Conservation (phyloP, 805 yeast species). For the Starmerella asiatica region DNA sequence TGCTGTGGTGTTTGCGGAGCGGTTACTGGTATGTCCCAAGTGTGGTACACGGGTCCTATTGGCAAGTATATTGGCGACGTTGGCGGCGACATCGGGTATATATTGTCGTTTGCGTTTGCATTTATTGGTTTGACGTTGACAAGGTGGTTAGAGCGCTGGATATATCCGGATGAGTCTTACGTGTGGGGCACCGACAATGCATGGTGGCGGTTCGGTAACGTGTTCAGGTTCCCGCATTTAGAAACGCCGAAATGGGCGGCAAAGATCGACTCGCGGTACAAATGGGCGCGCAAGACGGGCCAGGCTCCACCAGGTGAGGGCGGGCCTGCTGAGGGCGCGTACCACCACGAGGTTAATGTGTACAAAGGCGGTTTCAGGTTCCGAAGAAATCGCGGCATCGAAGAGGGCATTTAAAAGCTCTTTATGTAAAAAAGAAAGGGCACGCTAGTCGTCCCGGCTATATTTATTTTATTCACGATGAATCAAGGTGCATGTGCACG, state of each 20-base stretch:
- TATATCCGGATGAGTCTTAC: constrained; percentile 19
- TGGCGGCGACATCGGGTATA: constrained; percentile 85
- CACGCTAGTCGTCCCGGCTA: neutral
- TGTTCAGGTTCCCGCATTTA: constrained; percentile 7
- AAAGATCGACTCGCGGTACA: constrained; percentile 11
- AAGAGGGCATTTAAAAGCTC: constrained; percentile 4
- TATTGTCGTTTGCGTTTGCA: constrained; percentile 55
- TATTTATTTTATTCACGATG: too few species aligned
- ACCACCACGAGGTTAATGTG: constrained; percentile 9
- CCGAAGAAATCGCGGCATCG: constrained; percentile 10
- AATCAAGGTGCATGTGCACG: too few species aligned
- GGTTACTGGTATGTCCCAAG: constrained; percentile 75
- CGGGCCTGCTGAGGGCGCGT: constrained; percentile 14
- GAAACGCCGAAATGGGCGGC: constrained; percentile 14
- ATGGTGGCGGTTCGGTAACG: constrained; percentile 19
- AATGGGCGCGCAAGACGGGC: constrained; percentile 15
- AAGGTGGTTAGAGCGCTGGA: constrained; percentile 20
- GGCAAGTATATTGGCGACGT: constrained; percentile 36
- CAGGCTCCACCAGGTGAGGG: constrained; percentile 15
- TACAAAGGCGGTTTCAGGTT: constrained; percentile 4
- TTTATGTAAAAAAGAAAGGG: neutral
- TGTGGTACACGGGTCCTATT: constrained; percentile 67
- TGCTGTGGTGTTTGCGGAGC: constrained; percentile 77
- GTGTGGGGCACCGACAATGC: constrained; percentile 18
- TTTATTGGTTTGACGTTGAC: constrained; percentile 33